These are phyloP conservation scores for Venturia asperata DNA, from an alignment of 2,329 filamentous ascomycete species.

Conservation along the genomic window DNA sequence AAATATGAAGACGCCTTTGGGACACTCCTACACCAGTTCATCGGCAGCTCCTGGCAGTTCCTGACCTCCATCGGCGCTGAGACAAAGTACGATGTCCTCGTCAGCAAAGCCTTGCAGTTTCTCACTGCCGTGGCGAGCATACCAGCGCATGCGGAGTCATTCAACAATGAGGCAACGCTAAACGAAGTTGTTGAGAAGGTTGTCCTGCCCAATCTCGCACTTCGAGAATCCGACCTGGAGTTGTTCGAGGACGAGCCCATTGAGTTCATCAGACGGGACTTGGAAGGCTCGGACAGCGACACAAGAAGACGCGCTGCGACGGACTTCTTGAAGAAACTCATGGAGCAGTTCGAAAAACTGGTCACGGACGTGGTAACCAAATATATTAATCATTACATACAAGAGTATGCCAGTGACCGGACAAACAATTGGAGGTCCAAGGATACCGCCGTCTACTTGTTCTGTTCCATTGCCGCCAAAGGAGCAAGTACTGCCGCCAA, in stretches of 20 bases:
- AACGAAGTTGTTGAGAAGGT: slow-evolving; percentile 92
- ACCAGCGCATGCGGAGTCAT: slow-evolving; percentile 68
- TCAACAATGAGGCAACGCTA: slow-evolving; percentile 74
- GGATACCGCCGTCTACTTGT: slow-evolving; percentile 96
- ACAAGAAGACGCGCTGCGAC: slow-evolving; percentile 87
- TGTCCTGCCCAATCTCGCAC: slow-evolving; percentile 81
- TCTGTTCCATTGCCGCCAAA: slow-evolving; percentile 88
- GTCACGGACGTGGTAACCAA: slow-evolving; percentile 82
- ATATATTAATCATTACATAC: slow-evolving; percentile 80
- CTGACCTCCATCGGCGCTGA: slow-evolving; percentile 79
- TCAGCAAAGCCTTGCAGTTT: slow-evolving; percentile 92
- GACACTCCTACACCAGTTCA: slow-evolving; percentile 71
- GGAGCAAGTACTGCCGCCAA: slow-evolving; percentile 79
- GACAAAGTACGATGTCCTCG: slow-evolving; percentile 88
- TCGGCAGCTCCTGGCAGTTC: slow-evolving; percentile 83
- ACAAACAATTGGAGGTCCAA: slow-evolving; percentile 86
- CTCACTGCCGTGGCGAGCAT: slow-evolving; percentile 81
- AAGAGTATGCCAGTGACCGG: slow-evolving; percentile 61
- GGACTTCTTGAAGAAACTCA: slow-evolving; percentile 83
- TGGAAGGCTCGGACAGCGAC: slow-evolving; percentile 94
- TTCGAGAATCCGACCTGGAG: slow-evolving; percentile 90
- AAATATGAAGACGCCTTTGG: slow-evolving; percentile 96
- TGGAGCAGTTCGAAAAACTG: slow-evolving; percentile 77
- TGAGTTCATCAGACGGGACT: slow-evolving; percentile 89
- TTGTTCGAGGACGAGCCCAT: slow-evolving; percentile 98